A percentile compares a stretch with the other conserved stretches of the same genome.
These are phyloP conservation scores for Laburnicola sp. DNA, from an alignment of 2,329 filamentous ascomycete genomes.

Conservation along the genomic window DNA sequence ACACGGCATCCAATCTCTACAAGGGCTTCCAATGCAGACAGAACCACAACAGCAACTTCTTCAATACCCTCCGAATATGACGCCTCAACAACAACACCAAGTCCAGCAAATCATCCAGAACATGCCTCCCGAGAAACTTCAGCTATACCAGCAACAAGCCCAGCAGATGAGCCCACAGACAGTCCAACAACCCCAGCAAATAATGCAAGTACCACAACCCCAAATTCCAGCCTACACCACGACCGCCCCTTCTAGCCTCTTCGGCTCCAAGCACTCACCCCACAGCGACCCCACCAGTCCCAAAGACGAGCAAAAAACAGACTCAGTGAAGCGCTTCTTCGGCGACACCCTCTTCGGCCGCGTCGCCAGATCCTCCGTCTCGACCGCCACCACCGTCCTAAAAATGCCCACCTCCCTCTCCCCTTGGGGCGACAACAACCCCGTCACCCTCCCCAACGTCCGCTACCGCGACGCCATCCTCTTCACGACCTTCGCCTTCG, in stretches of 20 bases:
- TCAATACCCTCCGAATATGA: conserved; percentile 29
- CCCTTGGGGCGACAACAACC: conserved; percentile 47
- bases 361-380: conserved; percentile 39
- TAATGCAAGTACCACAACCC: conserved; percentile 18
- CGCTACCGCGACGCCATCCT: conserved; percentile 45
- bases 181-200: conserved; percentile 14
- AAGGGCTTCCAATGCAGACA: conserved; percentile 11
- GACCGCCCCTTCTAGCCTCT: conserved; percentile 32
- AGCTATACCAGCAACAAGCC: conserved; percentile 35
- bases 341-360: conserved; percentile 44
- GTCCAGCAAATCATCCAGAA: conserved; percentile 34
- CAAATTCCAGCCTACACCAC: conserved; percentile 26
- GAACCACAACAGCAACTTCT: conserved; percentile 21
- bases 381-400: conserved; percentile 38
- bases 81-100: conserved; percentile 34
- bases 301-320: conserved; percentile 34
- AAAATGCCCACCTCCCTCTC: conserved; percentile 40
- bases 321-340: conserved; percentile 40
- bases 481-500: conserved; percentile 44
- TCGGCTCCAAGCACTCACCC: conserved; percentile 25
- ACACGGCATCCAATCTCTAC: conserved; percentile 13
- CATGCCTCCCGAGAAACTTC: conserved; percentile 38
- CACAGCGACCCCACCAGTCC: conserved; percentile 23
- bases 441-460: conserved; percentile 45
- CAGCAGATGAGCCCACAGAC: conserved; percentile 22